Evolutionary conservation across 1,284 basidiomycete genomes (phyloP).

Genomic region (Puccinia brachypodii): DNA sequence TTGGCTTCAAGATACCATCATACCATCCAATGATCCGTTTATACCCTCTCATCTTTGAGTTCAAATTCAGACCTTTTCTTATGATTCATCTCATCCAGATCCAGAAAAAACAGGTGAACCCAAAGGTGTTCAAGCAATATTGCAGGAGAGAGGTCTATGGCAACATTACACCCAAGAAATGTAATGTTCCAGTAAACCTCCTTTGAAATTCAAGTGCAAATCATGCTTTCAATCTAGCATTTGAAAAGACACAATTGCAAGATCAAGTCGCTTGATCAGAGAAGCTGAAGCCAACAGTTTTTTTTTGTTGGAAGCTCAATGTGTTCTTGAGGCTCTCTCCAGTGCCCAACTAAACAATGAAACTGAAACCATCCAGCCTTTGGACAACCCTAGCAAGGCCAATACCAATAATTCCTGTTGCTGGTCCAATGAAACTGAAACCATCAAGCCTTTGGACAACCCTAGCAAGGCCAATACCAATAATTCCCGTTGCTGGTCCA

Average conservation of each 20-base stretch:
- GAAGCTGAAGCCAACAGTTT: neutral
- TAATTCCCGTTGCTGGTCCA: neutral
- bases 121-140: constrained; percentile 16
- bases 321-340: neutral
- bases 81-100: neutral
- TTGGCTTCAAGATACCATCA: neutral
- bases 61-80: neutral
- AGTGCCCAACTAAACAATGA: neutral
- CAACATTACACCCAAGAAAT: neutral
- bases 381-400: neutral
- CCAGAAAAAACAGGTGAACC: neutral
- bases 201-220: neutral
- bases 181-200: neutral
- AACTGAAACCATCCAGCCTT: neutral
- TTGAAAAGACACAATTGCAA: neutral
- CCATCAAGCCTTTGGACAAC: neutral
- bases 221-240: neutral
- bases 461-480: neutral
- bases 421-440: neutral
- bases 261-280: neutral
- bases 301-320: neutral
- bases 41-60: constrained; percentile 2
- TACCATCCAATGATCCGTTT: constrained; percentile 1
- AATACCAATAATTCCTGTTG: neutral
- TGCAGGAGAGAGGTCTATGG: constrained; percentile 19